A percentile compares a stretch with the other conserved stretches of the same genome.
phyloP scores from a whole-genome alignment of 2,329 filamentous ascomycete genomes.

The Ascochyta lentis region DNA sequence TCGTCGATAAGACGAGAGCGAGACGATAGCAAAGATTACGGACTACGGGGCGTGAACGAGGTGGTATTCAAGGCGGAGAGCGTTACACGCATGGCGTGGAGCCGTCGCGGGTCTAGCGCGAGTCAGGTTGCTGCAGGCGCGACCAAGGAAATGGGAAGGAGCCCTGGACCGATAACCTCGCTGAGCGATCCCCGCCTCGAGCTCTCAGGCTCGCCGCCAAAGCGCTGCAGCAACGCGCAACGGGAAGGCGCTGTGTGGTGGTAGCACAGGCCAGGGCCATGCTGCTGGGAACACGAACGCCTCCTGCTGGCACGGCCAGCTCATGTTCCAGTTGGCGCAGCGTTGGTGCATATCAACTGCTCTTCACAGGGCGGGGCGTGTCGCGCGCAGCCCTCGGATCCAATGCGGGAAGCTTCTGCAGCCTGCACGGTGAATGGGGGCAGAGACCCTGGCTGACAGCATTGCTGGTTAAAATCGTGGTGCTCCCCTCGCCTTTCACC shows the following conservation, averaged over 20 bases:
- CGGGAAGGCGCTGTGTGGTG: conserved; percentile 1
- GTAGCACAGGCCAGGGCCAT: conserved; percentile 3
- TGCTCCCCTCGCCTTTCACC: conserved; percentile 9
- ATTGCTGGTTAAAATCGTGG: conserved; percentile 6
- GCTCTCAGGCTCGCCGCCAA: conserved; percentile 3
- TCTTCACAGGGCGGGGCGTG: conserved; percentile 27
- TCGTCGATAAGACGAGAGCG: conserved; percentile 4
- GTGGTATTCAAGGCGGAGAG: conserved; percentile 38
- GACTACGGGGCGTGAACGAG: conserved; percentile 23
- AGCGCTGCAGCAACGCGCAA: conserved; percentile 10
- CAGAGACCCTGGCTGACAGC: conserved; percentile 8
- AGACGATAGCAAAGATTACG: conserved; percentile 7
- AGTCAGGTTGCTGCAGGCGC: conserved; percentile 10
- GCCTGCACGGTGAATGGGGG: conserved; percentile 18
- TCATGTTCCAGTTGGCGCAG: conserved; percentile 9
- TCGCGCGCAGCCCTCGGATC: conserved; percentile 38
- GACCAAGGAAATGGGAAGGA: conserved; percentile 18
- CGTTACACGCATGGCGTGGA: conserved; percentile 36
- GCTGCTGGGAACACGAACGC: conserved; percentile 1
- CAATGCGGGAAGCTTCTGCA: conserved; percentile 16
- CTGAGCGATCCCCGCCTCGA: conserved; percentile 5
- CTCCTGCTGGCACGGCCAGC: conserved; percentile 2
- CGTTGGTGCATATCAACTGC: conserved; percentile 10
- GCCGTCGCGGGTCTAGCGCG: conserved; percentile 16
- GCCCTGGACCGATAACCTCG: conserved; percentile 4